These are phyloP conservation scores for Hanseniaspora jakobsenii DNA, from an alignment of 805 yeast species.

Conservation along the genomic window DNA sequence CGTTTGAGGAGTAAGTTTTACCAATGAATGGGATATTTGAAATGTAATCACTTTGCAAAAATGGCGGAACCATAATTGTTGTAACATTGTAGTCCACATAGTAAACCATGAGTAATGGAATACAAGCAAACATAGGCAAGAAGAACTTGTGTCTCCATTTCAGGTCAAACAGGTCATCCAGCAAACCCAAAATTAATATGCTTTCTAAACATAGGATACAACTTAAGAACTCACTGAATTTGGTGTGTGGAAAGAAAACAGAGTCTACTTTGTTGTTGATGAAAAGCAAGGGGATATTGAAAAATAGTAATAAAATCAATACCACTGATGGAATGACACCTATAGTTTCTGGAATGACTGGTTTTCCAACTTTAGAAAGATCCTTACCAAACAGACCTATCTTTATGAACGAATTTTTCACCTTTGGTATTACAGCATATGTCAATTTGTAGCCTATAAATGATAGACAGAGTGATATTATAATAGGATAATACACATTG, in stretches of 20 bases:
- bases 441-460: conserved; percentile 51
- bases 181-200: conserved; percentile 72
- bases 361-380: conserved; percentile 59
- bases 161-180: conserved; percentile 90
- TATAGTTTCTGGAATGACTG: conserved; percentile 76
- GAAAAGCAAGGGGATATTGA: conserved; percentile 80
- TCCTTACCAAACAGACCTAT: conserved; percentile 83
- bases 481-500: conserved; percentile 10
- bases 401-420: conserved; percentile 53
- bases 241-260: conserved; percentile 56
- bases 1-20: conserved; percentile 6
- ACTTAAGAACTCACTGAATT: conserved; percentile 73
- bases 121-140: conserved; percentile 84
- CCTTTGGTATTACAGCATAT: conserved; percentile 50
- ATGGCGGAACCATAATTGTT: conserved; percentile 66
- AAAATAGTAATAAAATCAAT: conserved; percentile 66
- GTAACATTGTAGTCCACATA: conserved; percentile 92
- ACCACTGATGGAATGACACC: conserved; percentile 83
- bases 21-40: conserved; percentile 15
- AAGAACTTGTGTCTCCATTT: conserved; percentile 97
- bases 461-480: conserved; percentile 2
- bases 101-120: conserved; percentile 82
- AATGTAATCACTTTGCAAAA: conserved; percentile 34
- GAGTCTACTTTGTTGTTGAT: conserved; percentile 34
- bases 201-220: conserved; percentile 74